Evolutionary conservation across 2,329 filamentous ascomycete species (phyloP).

Genomic region (Leptodontidium sp.): DNA sequence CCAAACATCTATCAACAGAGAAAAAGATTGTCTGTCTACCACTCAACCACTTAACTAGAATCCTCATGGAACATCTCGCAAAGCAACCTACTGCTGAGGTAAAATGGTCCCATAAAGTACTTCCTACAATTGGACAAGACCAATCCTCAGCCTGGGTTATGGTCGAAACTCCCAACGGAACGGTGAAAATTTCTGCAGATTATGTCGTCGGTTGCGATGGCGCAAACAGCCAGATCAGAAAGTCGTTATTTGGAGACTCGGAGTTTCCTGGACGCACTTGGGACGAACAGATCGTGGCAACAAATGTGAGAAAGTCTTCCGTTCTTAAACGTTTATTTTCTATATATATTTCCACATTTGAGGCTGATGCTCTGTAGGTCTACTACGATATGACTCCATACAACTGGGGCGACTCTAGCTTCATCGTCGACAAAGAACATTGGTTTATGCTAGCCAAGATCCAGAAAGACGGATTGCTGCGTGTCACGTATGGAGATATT

Average conservation of each 20-base stretch:
- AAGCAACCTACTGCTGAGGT: conserved; percentile 39
- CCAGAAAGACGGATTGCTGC: too few relatives aligned
- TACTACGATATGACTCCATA: too few relatives aligned
- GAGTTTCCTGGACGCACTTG: conserved; percentile 14
- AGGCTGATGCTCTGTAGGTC: too few relatives aligned
- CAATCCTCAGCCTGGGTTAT: neutral
- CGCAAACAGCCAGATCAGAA: conserved; percentile 57
- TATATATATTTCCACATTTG: neutral
- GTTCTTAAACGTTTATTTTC: too few relatives aligned
- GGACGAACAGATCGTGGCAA: conserved; percentile 3
- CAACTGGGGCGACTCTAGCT: too few relatives aligned
- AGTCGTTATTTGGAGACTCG: conserved; percentile 56
- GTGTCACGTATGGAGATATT: too few relatives aligned
- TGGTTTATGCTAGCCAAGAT: too few relatives aligned
- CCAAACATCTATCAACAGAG: neutral
- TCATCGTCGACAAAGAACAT: too few relatives aligned
- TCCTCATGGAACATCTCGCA: neutral
- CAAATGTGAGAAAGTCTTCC: neutral
- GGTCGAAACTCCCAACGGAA: too few relatives aligned
- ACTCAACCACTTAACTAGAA: neutral
- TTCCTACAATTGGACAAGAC: conserved; percentile 55
- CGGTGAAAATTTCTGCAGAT: conserved; percentile 52
- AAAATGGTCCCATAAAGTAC: conserved; percentile 57
- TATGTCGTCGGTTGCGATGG: conserved; percentile 67
- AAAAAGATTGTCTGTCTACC: conserved; percentile 14